phyloP scores from a whole-genome alignment of 1,284 basidiomycete species.

The Fomitopsis schrenkii region DNA sequence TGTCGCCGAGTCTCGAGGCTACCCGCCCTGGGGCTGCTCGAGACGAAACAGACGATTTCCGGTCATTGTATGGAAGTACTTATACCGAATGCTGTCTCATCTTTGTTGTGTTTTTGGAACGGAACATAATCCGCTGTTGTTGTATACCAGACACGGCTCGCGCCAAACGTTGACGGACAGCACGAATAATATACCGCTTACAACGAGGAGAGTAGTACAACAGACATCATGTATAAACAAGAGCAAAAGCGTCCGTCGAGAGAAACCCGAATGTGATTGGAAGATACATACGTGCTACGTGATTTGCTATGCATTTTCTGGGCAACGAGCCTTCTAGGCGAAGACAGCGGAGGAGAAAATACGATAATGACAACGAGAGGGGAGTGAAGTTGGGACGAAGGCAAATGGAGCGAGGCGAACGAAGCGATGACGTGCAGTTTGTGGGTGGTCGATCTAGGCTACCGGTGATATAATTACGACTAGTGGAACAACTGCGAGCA shows the following conservation, averaged over 20 bases:
- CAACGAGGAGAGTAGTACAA: neutral
- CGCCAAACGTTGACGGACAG: neutral
- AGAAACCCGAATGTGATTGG: neutral
- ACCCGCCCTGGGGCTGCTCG: too few relatives aligned
- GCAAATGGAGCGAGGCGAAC: neutral
- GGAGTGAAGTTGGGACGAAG: neutral
- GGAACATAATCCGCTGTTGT: neutral
- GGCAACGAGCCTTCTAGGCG: neutral
- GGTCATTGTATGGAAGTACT: too few relatives aligned
- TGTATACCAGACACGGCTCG: neutral
- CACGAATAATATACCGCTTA: neutral
- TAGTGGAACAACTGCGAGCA: constrained; percentile 1
- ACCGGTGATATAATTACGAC: neutral
- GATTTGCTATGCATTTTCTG: neutral
- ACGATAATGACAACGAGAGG: neutral
- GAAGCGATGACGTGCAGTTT: constrained; percentile 2
- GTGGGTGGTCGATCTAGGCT: neutral
- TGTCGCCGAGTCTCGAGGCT: too few relatives aligned
- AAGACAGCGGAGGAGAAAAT: neutral
- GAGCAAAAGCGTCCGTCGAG: neutral
- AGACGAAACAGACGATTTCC: too few relatives aligned
- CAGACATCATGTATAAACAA: constrained; percentile 6
- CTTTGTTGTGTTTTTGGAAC: too few relatives aligned
- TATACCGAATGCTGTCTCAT: too few relatives aligned
- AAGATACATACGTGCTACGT: constrained; percentile 2